phyloP scores from a whole-genome alignment of 768 basidiomycete species.

The Tricholoma sp. region DNA sequence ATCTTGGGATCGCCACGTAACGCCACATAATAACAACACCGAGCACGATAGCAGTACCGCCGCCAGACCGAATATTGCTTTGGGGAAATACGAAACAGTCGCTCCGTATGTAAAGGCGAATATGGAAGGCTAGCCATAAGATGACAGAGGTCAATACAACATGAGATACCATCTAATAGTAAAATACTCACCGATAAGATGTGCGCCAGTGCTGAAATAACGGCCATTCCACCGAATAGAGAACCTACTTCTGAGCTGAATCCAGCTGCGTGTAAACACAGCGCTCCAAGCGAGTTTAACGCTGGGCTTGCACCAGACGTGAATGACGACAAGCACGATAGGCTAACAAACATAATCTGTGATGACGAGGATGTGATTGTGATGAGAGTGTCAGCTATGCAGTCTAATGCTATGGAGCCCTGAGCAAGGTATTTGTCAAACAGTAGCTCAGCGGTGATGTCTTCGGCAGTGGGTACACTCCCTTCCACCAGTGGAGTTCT shows the following conservation, averaged over 20 bases:
- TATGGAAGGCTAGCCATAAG: conserved; percentile 47
- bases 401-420: conserved; percentile 62
- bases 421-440: conserved; percentile 69
- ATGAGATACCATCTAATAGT: not conserved
- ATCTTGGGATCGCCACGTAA: conserved; percentile 19
- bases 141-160: not conserved
- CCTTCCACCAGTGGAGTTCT: conserved; percentile 27
- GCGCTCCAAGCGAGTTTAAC: conserved; percentile 63
- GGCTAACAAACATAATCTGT: conserved; percentile 46
- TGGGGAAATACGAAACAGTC: conserved; percentile 61
- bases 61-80: conserved; percentile 63
- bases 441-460: conserved; percentile 54
- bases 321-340: conserved; percentile 59
- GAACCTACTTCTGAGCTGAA: conserved; percentile 46
- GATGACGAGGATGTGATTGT: conserved; percentile 47
- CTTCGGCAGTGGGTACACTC: conserved; percentile 26
- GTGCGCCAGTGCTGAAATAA: conserved; percentile 61
- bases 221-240: conserved; percentile 68
- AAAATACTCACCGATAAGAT: conserved; percentile 45
- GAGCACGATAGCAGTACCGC: conserved; percentile 48
- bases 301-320: conserved; percentile 68
- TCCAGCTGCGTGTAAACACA: conserved; percentile 56
- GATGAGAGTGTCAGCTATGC: conserved; percentile 59
- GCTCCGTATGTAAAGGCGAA: conserved; percentile 63
- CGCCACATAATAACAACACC: conserved; percentile 39